phyloP scores from a whole-genome alignment of 2,329 filamentous ascomycete species.

The Hypocreales sp. region DNA sequence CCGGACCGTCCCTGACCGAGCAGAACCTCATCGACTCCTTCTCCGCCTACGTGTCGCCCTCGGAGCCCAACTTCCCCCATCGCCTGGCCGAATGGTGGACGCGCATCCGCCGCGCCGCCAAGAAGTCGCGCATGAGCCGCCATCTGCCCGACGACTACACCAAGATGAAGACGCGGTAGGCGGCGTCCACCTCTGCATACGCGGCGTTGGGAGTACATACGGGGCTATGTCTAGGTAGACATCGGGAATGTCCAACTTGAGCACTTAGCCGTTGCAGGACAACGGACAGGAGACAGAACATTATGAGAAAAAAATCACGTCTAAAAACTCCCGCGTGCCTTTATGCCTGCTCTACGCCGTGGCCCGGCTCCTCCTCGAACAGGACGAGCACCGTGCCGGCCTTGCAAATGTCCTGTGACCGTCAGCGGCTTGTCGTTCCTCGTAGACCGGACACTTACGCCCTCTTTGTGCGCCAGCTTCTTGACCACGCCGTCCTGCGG shows the following conservation, averaged over 20 bases:
- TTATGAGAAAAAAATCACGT: no score
- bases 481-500: conserved; percentile 58
- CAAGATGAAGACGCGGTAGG: conserved; percentile 13
- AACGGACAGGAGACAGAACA: no score
- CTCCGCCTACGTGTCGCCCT: conserved; percentile 10
- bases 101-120: conserved; percentile 16
- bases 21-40: conserved; percentile 17
- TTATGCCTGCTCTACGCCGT: no score
- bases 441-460: conserved; percentile 41
- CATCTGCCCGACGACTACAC: conserved; percentile 17
- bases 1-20: conserved; percentile 3
- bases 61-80: conserved; percentile 13
- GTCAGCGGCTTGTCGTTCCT: conserved; percentile 6
- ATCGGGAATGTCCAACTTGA: no score
- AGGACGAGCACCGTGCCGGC: conserved; percentile 60
- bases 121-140: conserved; percentile 17
- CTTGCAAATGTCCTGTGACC: conserved; percentile 55
- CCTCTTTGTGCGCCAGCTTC: conserved; percentile 58
- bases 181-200: no score
- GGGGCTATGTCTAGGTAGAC: no score
- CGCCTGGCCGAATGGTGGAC: conserved; percentile 19
- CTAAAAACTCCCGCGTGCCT: no score
- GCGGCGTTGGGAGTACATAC: no score
- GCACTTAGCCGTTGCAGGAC: no score
- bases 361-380: conserved; percentile 50